A percentile compares a stretch with the other conserved stretches of the same genome.
These are phyloP conservation scores for Fusarium nisikadoi DNA, from an alignment of 2,329 filamentous ascomycete genomes.

Conservation along the genomic window DNA sequence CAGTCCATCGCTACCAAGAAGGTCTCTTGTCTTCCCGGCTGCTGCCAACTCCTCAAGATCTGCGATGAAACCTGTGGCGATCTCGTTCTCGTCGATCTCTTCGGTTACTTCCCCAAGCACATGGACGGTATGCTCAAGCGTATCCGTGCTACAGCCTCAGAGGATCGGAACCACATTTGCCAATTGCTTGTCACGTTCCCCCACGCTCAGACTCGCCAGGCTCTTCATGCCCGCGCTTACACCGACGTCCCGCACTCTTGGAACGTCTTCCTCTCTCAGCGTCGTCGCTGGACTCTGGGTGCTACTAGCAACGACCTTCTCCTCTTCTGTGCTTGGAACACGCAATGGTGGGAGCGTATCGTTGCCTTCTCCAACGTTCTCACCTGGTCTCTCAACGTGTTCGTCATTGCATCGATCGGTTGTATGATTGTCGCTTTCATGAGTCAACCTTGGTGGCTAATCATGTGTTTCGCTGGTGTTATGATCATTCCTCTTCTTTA, in stretches of 20 bases:
- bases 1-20: background rate
- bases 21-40: background rate
- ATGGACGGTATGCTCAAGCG: constrained; percentile 1
- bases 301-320: background rate
- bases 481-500: background rate
- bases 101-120: background rate
- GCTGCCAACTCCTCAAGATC: background rate
- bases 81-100: background rate
- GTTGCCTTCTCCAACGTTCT: background rate
- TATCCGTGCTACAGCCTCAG: background rate
- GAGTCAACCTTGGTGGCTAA: background rate
- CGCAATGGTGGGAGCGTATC: background rate
- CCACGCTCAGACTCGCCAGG: background rate
- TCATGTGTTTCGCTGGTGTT: background rate
- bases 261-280: background rate
- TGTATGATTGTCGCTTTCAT: constrained; percentile 1
- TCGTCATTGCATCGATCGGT: background rate
- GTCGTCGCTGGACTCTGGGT: background rate
- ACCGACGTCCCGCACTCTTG: background rate
- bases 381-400: background rate
- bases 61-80: background rate
- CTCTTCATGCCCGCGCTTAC: background rate
- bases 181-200: background rate
- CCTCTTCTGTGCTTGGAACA: background rate
- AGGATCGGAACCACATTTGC: background rate